A percentile compares a stretch with the other conserved stretches of the same genome.
Conservation (phyloP, 768 basidiomycete genomes). For the Xerocomellus amylosporus region DNA sequence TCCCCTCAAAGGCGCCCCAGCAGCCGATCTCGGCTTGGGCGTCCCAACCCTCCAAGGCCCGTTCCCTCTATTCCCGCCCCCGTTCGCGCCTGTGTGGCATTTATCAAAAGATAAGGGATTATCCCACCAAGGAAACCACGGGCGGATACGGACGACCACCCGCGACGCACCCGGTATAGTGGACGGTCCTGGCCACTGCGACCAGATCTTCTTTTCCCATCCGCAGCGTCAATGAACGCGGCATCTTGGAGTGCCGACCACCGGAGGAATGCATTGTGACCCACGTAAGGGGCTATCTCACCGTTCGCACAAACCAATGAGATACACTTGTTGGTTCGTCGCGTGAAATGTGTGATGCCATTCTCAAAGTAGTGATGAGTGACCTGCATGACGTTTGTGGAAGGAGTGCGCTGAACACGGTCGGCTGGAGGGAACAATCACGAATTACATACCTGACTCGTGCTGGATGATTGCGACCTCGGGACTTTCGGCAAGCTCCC, state of each 20-base stretch:
- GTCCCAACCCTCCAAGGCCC: conserved; percentile 5
- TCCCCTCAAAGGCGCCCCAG: conserved; percentile 15
- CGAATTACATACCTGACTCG: conserved; percentile 61
- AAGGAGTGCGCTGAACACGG: neutral
- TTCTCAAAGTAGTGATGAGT: conserved; percentile 90
- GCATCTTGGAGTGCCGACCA: conserved; percentile 91
- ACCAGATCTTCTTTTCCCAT: conserved; percentile 69
- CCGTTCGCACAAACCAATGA: conserved; percentile 78
- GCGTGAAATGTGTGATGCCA: conserved; percentile 86
- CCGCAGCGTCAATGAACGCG: conserved; percentile 55
- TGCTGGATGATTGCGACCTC: conserved; percentile 87
- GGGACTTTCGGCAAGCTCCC: conserved; percentile 63
- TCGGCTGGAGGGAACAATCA: conserved; percentile 20
- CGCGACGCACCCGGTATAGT: conserved; percentile 13
- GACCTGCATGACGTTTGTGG: conserved; percentile 82
- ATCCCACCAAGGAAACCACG: neutral
- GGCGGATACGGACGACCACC: conserved; percentile 1
- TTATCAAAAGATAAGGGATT: conserved; percentile 2
- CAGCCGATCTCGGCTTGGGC: conserved; percentile 10
- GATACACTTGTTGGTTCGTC: conserved; percentile 81
- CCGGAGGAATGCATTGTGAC: conserved; percentile 86
- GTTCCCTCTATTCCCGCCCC: neutral
- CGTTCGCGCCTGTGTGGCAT: conserved; percentile 1
- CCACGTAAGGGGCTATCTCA: conserved; percentile 75
- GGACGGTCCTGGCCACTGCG: conserved; percentile 38